Evolutionary conservation across 179 eudicot species (phyloP).

Genomic region (Spergularia azorica): DNA sequence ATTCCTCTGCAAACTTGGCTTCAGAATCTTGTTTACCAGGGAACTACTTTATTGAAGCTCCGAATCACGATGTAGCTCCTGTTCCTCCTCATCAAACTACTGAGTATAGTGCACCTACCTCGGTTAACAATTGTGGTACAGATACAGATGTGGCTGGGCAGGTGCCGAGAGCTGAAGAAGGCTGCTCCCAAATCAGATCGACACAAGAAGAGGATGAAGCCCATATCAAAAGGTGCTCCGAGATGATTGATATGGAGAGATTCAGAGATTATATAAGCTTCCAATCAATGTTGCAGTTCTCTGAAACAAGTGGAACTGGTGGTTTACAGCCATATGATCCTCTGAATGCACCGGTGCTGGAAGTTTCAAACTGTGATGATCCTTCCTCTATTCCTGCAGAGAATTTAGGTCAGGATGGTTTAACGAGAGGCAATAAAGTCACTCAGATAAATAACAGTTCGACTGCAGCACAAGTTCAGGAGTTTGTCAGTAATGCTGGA

Average conservation of each 20-base stretch:
- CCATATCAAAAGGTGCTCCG: conserved; percentile 25
- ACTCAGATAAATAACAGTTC: conserved; percentile 39
- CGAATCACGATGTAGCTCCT: conserved; percentile 35
- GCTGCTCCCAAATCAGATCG: conserved; percentile 32
- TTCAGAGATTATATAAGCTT: conserved; percentile 38
- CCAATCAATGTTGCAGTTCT: conserved; percentile 43
- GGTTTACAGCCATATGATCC: conserved; percentile 41
- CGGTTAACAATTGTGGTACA: conserved; percentile 24
- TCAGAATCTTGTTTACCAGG: conserved; percentile 43
- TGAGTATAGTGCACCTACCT: conserved; percentile 31
- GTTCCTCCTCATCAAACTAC: conserved; percentile 35
- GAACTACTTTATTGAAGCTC: conserved; percentile 33
- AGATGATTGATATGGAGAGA: conserved; percentile 36
- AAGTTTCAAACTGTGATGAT: conserved; percentile 39
- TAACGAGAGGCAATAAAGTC: conserved; percentile 25
- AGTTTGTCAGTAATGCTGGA: conserved; percentile 30
- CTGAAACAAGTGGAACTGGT: conserved; percentile 37
- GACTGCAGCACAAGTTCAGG: conserved; percentile 41
- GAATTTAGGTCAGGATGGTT: conserved; percentile 34
- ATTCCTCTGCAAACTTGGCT: conserved; percentile 44
- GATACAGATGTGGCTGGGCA: conserved; percentile 28
- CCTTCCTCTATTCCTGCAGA: conserved; percentile 36
- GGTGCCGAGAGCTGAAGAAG: conserved; percentile 34
- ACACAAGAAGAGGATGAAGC: conserved; percentile 31
- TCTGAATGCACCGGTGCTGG: conserved; percentile 35